Conservation (phyloP, 2,329 filamentous ascomycete species). For the Onygenales sp. region DNA sequence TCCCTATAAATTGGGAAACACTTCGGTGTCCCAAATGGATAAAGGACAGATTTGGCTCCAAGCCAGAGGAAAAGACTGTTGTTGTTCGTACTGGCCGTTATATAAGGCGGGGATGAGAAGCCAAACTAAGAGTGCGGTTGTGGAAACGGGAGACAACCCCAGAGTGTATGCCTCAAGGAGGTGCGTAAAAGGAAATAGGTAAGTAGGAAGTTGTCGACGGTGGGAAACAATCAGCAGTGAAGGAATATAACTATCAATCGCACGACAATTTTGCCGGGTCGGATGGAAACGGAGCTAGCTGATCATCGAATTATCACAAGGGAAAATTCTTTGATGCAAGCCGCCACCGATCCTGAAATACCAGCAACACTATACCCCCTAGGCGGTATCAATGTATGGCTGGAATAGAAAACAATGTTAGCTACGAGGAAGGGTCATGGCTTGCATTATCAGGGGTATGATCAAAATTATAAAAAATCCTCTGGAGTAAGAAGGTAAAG, state of each 20-base stretch:
- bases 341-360: slow-evolving; percentile 68
- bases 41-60: too few relatives aligned
- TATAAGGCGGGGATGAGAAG: too few relatives aligned
- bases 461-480: too few relatives aligned
- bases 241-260: slow-evolving; percentile 9
- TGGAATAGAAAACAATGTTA: slow-evolving; percentile 26
- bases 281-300: slow-evolving; percentile 8
- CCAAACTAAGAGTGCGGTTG: too few relatives aligned
- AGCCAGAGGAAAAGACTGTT: too few relatives aligned
- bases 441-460: background rate
- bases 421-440: background rate
- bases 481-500: too few relatives aligned
- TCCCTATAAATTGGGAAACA: too few relatives aligned
- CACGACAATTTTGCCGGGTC: slow-evolving; percentile 8
- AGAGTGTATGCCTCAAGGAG: too few relatives aligned
- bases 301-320: slow-evolving; percentile 63
- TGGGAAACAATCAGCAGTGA: background rate
- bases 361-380: slow-evolving; percentile 83
- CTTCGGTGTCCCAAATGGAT: too few relatives aligned
- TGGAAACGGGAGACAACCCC: too few relatives aligned
- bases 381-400: slow-evolving; percentile 80
- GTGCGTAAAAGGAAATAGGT: too few relatives aligned
- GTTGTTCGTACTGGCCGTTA: too few relatives aligned
- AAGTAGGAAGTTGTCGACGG: background rate
- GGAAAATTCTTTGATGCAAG: slow-evolving; percentile 79